Percentiles rank a stretch among this genome's conserved stretches.
These are phyloP conservation scores for Penicillium lagena DNA, from an alignment of 495 filamentous ascomycete genomes.

Conservation along the genomic window DNA sequence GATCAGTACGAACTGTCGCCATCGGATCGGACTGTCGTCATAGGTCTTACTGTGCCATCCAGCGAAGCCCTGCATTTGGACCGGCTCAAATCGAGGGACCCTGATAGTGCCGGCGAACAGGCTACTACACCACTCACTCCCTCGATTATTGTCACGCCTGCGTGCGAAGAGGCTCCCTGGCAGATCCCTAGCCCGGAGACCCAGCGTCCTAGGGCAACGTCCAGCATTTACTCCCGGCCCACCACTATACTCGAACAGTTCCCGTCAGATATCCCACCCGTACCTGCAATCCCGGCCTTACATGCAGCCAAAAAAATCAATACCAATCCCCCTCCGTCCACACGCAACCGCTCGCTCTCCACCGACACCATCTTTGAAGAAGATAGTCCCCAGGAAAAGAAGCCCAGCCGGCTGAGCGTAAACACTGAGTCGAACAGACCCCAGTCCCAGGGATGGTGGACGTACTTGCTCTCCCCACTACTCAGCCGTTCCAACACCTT, in stretches of 20 bases:
- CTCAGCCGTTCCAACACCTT: slow-evolving; percentile 38
- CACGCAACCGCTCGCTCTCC: slow-evolving; percentile 31
- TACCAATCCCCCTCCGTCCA: slow-evolving; percentile 17
- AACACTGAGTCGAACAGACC: slow-evolving; percentile 46
- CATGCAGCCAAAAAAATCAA: slow-evolving; percentile 19
- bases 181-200: slow-evolving; percentile 18
- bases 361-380: slow-evolving; percentile 53
- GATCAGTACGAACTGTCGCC: slow-evolving; percentile 61
- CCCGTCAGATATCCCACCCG: slow-evolving; percentile 43
- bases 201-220: slow-evolving; percentile 38
- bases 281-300: slow-evolving; percentile 55
- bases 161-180: slow-evolving; percentile 57
- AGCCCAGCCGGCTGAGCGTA: slow-evolving; percentile 26
- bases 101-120: slow-evolving; percentile 22
- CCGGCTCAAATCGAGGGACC: slow-evolving; percentile 13
- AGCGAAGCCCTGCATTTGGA: slow-evolving; percentile 40
- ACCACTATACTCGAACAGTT: slow-evolving; percentile 27
- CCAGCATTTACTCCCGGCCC: slow-evolving; percentile 65
- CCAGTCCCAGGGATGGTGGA: slow-evolving; percentile 82
- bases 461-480: slow-evolving; percentile 74
- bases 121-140: slow-evolving; percentile 40
- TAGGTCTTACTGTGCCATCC: slow-evolving; percentile 67
- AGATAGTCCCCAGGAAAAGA: slow-evolving; percentile 26
- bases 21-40: slow-evolving; percentile 67
- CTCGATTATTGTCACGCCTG: slow-evolving; percentile 61